Percentiles rank a stretch among this genome's conserved stretches.
These are phyloP conservation scores for Alternaria sp. DNA, from an alignment of 2,329 filamentous ascomycete genomes.

Conservation along the genomic window DNA sequence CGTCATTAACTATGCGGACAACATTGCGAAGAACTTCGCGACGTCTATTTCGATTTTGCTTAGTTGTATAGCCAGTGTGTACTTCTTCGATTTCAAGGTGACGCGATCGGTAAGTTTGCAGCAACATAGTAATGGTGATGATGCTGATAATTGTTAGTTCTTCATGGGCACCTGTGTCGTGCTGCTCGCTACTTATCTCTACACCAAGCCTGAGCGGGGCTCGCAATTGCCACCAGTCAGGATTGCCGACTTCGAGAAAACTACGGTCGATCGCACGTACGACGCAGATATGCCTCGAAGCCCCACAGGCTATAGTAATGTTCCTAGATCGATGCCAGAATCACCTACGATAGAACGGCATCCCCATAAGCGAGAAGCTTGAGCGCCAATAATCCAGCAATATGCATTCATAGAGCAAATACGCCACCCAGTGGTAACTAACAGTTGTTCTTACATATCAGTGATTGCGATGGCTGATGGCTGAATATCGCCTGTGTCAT, in stretches of 20 bases:
- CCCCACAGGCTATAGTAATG: slow-evolving; percentile 19
- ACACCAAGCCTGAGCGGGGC: slow-evolving; percentile 70
- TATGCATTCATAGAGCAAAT: background rate
- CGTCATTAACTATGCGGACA: slow-evolving; percentile 83
- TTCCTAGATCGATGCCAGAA: slow-evolving; percentile 27
- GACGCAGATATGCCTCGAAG: slow-evolving; percentile 20
- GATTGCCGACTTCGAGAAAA: slow-evolving; percentile 81
- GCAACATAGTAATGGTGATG: background rate
- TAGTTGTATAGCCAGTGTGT: slow-evolving; percentile 84
- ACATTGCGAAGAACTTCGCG: slow-evolving; percentile 93
- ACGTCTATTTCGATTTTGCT: slow-evolving; percentile 91
- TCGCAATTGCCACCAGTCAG: slow-evolving; percentile 67
- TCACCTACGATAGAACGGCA: slow-evolving; percentile 36
- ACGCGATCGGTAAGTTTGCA: slow-evolving; percentile 54
- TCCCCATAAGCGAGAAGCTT: slow-evolving; percentile 36
- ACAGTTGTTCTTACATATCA: background rate
- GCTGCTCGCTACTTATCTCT: slow-evolving; percentile 83
- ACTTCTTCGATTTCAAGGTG: slow-evolving; percentile 82
- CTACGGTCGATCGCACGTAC: slow-evolving; percentile 61
- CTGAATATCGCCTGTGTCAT: background rate
- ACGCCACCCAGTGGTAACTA: background rate
- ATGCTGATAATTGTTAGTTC: slow-evolving; percentile 66
- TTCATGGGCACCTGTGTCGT: slow-evolving; percentile 81
- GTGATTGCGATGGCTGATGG: background rate
- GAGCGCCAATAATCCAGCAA: slow-evolving; percentile 8